phyloP scores from a whole-genome alignment of 2,329 filamentous ascomycete species.

The Neofusicoccum kwambonambiense region DNA sequence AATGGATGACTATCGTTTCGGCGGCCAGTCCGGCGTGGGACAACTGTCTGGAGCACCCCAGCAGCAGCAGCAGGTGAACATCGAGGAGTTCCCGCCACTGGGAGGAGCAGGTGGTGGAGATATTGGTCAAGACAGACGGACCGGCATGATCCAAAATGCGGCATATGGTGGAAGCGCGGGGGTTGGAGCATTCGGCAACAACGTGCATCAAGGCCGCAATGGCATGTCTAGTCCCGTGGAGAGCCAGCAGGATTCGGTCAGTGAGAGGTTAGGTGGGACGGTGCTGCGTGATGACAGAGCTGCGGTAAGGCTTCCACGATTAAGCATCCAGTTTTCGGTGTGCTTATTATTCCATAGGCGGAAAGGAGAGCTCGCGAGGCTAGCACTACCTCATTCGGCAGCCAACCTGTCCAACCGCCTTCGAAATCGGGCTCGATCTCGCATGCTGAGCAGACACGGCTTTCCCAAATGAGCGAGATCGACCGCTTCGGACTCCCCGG shows the following conservation, averaged over 20 bases:
- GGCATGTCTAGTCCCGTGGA: conserved; percentile 41
- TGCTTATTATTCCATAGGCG: not conserved
- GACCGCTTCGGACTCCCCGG: conserved; percentile 62
- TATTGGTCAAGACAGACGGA: conserved; percentile 50
- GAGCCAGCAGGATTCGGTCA: conserved; percentile 32
- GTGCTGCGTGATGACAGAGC: conserved; percentile 17
- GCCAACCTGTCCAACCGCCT: conserved; percentile 15
- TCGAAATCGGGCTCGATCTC: conserved; percentile 5
- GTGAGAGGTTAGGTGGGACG: conserved; percentile 11
- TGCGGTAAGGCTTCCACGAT: not conserved
- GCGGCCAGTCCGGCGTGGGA: conserved; percentile 54
- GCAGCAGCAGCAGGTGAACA: conserved; percentile 53
- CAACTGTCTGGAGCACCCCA: conserved; percentile 51
- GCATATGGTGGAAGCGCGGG: conserved; percentile 41
- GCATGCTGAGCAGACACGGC: conserved; percentile 37
- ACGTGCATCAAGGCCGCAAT: conserved; percentile 45
- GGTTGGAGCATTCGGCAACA: conserved; percentile 37
- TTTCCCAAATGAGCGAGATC: conserved; percentile 58
- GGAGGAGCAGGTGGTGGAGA: conserved; percentile 53
- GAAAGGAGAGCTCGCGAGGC: conserved; percentile 17
- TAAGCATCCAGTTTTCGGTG: no score
- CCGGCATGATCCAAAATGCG: conserved; percentile 51
- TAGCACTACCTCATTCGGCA: conserved; percentile 17
- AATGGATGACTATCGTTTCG: conserved; percentile 57
- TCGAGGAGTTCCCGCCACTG: conserved; percentile 62